phyloP scores from a whole-genome alignment of 2,329 filamentous ascomycete species.

The Botrytis aclada region DNA sequence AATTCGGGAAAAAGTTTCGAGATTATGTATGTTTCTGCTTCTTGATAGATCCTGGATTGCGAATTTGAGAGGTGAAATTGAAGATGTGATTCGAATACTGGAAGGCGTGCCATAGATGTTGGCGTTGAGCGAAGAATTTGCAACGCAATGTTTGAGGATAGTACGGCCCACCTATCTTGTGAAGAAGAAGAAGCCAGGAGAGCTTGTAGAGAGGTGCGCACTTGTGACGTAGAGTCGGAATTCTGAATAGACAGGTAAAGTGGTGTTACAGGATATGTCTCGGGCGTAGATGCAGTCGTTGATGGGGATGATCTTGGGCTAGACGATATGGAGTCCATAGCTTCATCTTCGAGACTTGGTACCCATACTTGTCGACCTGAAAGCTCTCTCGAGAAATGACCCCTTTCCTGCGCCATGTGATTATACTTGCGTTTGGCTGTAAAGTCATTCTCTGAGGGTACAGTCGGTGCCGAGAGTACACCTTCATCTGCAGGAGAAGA shows the following conservation, averaged over 20 bases:
- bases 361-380: constrained; percentile 31
- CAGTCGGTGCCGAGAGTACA: constrained; percentile 32
- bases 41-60: constrained; percentile 33
- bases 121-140: constrained; percentile 37
- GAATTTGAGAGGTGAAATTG: constrained; percentile 36
- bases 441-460: constrained; percentile 35
- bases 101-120: constrained; percentile 33
- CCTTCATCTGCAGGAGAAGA: constrained; percentile 32
- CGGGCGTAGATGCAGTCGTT: constrained; percentile 32
- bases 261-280: constrained; percentile 30
- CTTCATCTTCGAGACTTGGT: constrained; percentile 30
- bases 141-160: constrained; percentile 34
- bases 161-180: constrained; percentile 32
- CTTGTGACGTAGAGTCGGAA: constrained; percentile 30
- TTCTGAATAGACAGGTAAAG: constrained; percentile 31
- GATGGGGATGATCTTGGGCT: constrained; percentile 36
- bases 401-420: constrained; percentile 25
- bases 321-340: constrained; percentile 26
- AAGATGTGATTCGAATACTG: constrained; percentile 35
- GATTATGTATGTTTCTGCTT: constrained; percentile 34
- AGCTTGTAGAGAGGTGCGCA: constrained; percentile 33
- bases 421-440: constrained; percentile 24
- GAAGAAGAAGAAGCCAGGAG: constrained; percentile 34
- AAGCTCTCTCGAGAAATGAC: constrained; percentile 28
- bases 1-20: constrained; percentile 33